Conservation (phyloP, 176 grass and related monocot genomes). For the Phragmites australis region DNA sequence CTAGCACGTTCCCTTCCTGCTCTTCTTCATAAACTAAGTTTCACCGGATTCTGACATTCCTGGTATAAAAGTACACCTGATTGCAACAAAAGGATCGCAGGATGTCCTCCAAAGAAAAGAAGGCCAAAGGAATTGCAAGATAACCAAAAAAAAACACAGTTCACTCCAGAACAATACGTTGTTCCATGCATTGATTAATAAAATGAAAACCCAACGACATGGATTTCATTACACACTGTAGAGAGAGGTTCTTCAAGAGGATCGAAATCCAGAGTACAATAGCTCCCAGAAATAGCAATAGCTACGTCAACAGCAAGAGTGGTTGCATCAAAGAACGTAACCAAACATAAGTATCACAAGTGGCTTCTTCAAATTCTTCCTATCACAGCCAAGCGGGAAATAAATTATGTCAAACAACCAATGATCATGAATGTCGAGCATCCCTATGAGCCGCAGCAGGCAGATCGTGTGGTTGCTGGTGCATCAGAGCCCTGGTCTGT, state of each 20-base stretch:
- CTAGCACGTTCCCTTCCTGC: too few relatives aligned
- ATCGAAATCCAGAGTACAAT: constrained; percentile 50
- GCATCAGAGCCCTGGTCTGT: constrained; percentile 37
- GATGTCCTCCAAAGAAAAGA: neutral
- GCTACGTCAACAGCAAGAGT: constrained; percentile 63
- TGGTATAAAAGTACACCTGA: neutral
- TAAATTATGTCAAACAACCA: constrained; percentile 68
- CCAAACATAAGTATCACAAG: constrained; percentile 55
- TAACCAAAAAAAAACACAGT: neutral
- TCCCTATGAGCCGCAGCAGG: constrained; percentile 78
- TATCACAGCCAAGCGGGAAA: constrained; percentile 60
- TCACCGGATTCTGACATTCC: neutral
- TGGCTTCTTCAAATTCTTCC: constrained; percentile 68
- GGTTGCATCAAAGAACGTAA: constrained; percentile 79
- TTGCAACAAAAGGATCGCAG: neutral
- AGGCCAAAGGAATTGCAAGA: neutral
- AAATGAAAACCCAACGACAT: constrained; percentile 50
- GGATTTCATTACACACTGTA: constrained; percentile 56
- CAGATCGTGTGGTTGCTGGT: constrained; percentile 52
- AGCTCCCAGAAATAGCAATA: constrained; percentile 58
- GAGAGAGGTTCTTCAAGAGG: constrained; percentile 25
- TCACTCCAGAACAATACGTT: constrained; percentile 8
- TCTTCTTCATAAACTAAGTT: neutral
- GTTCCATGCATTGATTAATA: constrained; percentile 44
- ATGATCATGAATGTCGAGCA: neutral